Evolutionary conservation across 2,329 filamentous ascomycete genomes (phyloP), one percentile per base, ranked within the genome.

Genomic region (Meredithiella fracta): DNA sequence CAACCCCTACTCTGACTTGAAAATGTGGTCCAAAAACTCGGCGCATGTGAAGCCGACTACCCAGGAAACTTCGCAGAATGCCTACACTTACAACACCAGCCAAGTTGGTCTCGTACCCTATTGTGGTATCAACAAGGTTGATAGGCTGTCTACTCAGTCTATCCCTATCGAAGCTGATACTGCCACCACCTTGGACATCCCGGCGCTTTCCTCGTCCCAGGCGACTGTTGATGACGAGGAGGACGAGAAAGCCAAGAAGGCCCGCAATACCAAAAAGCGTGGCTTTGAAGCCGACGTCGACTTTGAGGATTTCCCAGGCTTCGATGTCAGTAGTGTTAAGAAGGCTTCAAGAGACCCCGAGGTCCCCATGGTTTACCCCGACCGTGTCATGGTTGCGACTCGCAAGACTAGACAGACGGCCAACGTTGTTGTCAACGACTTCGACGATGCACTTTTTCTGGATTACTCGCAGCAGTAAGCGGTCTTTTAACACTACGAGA

Each of bases 71-170:
- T 47, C 17, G 3, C 53, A 49, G 11, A 54, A 49, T 31, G 25
- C 37, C 6, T 54, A 54, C 53, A 8, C 3, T 29, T 23, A 26
- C 53, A 49, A 38, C 70, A 73, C 50, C 68, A 80, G 22, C 80
- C 76, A 68, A 65, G 72, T 76, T 31, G 88, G 92, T 65, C 73
- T 94, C 3, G 71, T 83, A 6, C 87, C 88, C 0, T 94, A 89
- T 65, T 91, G 86, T 65, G 88, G 86, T 25, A 75, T 92, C 61
- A 76, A 87, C 69, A 88, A 82, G 63, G 74, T 86, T 56, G 86
- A 85, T 40, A 85, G 85, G 0, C 69, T 83, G 44, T 76, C 76
- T 29, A 71, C 75, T 26, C 83, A 88, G 65, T 72, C 78, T 3
- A 67, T 67, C 2, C 64, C 63, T 4, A 60, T 68, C 15, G 70